Conservation (phyloP, 305 asterid genomes). For the Ilex paraguariensis region DNA sequence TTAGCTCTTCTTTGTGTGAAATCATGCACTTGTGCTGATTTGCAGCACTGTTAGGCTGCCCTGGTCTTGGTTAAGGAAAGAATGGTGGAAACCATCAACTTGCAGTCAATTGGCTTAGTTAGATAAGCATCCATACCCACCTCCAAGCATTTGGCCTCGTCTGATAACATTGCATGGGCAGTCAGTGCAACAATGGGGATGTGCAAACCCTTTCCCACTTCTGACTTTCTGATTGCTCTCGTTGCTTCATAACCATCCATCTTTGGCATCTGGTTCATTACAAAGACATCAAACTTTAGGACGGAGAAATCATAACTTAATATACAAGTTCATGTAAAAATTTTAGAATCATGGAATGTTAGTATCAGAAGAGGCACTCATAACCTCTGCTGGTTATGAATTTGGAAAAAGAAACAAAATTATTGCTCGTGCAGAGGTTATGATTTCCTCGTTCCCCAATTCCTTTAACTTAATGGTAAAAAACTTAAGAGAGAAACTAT, state of each 20-base stretch:
- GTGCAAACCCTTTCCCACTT: slow-evolving; percentile 49
- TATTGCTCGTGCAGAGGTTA: too few relatives aligned
- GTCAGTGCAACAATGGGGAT: slow-evolving; percentile 90
- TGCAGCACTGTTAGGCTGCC: not conserved
- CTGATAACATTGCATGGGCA: slow-evolving; percentile 96
- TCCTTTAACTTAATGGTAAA: too few relatives aligned
- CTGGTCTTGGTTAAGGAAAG: slow-evolving; percentile 58
- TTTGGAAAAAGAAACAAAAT: not conserved
- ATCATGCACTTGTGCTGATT: not conserved
- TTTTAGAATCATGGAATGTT: not conserved
- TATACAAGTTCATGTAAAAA: too few relatives aligned
- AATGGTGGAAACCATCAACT: slow-evolving; percentile 77
- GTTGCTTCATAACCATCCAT: slow-evolving; percentile 99
- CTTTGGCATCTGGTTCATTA: slow-evolving; percentile 68
- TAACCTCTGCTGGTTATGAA: not conserved
- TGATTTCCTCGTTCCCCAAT: too few relatives aligned
- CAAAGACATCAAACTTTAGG: not conserved
- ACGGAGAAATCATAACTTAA: not conserved
- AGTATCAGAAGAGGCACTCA: slow-evolving; percentile 3
- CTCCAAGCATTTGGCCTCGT: slow-evolving; percentile 82
- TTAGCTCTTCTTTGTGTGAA: not conserved
- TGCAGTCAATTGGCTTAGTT: slow-evolving; percentile 84
- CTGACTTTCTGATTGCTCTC: slow-evolving; percentile 66
- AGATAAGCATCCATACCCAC: slow-evolving; percentile 98
- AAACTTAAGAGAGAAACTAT: too few relatives aligned